A percentile compares a stretch with the other conserved stretches of the same genome.
Evolutionary conservation across 345 rosid species (phyloP).

Genomic region (Syzygium aqueum): DNA sequence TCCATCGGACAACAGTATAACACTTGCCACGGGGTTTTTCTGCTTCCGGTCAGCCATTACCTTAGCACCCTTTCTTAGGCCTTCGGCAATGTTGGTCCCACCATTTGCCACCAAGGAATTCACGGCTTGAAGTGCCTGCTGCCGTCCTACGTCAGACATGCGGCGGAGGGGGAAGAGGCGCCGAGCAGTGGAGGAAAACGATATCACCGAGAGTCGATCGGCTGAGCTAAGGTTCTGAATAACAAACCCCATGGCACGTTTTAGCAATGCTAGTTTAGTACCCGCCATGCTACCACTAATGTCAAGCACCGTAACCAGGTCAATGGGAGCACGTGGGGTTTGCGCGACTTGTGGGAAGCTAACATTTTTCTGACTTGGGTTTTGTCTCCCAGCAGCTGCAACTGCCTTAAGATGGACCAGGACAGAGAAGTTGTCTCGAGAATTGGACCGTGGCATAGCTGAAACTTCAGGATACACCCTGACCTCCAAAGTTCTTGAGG

Average conservation of each 20-base stretch:
- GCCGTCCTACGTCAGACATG: slow-evolving; percentile 75
- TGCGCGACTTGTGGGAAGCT: slow-evolving; percentile 27
- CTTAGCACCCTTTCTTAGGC: slow-evolving; percentile 85
- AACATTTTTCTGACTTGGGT: not conserved
- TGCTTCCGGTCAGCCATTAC: slow-evolving; percentile 80
- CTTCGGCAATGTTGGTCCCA: slow-evolving; percentile 96
- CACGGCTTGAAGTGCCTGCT: slow-evolving; percentile 78
- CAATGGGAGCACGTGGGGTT: slow-evolving; percentile 68
- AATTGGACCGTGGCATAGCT: slow-evolving; percentile 33
- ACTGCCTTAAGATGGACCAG: slow-evolving; percentile 81
- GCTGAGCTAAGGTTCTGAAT: slow-evolving; percentile 87
- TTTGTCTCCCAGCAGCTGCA: slow-evolving; percentile 20
- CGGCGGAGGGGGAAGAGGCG: slow-evolving; percentile 75
- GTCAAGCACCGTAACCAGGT: slow-evolving; percentile 89
- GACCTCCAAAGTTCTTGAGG: slow-evolving; percentile 39
- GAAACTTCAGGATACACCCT: slow-evolving; percentile 71
- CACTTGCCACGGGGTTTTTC: slow-evolving; percentile 77
- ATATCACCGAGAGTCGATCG: slow-evolving; percentile 93
- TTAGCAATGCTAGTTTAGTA: slow-evolving; percentile 85
- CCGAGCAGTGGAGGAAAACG: slow-evolving; percentile 92
- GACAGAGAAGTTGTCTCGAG: slow-evolving; percentile 54
- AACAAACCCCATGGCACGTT: slow-evolving; percentile 98
- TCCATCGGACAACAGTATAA: slow-evolving; percentile 91
- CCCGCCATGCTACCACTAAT: slow-evolving; percentile 99
- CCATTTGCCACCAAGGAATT: slow-evolving; percentile 89